Evolutionary conservation across 2,329 filamentous ascomycete genomes (phyloP).

Genomic region (Talaromyces piceae): DNA sequence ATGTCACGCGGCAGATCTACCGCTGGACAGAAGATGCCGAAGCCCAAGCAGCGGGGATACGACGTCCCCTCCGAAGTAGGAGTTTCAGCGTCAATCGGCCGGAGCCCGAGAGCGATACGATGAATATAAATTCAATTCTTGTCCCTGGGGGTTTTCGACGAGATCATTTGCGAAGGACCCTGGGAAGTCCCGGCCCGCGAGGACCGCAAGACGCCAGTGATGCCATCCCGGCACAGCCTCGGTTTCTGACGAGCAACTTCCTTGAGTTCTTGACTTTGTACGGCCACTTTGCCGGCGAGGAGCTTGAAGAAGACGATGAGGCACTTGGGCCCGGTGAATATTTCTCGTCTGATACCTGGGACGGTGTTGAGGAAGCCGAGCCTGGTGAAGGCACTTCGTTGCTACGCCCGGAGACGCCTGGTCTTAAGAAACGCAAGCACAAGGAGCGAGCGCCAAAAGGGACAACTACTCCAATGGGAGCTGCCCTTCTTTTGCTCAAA

Average conservation of each 20-base stretch:
- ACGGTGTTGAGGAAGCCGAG: constrained; percentile 56
- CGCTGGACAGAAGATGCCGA: constrained; percentile 90
- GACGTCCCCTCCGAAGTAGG: constrained; percentile 67
- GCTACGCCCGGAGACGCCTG: constrained; percentile 61
- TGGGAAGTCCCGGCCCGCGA: constrained; percentile 53
- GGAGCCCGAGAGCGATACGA: constrained; percentile 67
- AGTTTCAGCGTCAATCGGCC: constrained; percentile 76
- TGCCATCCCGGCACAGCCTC: constrained; percentile 39
- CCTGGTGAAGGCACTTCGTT: constrained; percentile 84
- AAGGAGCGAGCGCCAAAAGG: constrained; percentile 67
- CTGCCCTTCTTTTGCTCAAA: constrained; percentile 81
- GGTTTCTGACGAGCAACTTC: constrained; percentile 82
- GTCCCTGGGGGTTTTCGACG: constrained; percentile 88
- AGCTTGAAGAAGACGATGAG: constrained; percentile 94
- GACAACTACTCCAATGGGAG: constrained; percentile 69
- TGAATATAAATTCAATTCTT: constrained; percentile 85
- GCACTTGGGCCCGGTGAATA: constrained; percentile 81
- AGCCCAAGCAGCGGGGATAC: constrained; percentile 45
- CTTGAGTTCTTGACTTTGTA: constrained; percentile 93
- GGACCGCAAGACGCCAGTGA: constrained; percentile 28
- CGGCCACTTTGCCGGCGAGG: constrained; percentile 94
- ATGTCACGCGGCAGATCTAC: constrained; percentile 92
- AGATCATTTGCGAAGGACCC: constrained; percentile 74
- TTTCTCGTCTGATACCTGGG: constrained; percentile 70
- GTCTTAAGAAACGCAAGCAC: constrained; percentile 64